Evolutionary conservation across 345 rosid genomes (phyloP), one percentile per base, ranked within the genome.

Genomic region (Salix udensis): DNA sequence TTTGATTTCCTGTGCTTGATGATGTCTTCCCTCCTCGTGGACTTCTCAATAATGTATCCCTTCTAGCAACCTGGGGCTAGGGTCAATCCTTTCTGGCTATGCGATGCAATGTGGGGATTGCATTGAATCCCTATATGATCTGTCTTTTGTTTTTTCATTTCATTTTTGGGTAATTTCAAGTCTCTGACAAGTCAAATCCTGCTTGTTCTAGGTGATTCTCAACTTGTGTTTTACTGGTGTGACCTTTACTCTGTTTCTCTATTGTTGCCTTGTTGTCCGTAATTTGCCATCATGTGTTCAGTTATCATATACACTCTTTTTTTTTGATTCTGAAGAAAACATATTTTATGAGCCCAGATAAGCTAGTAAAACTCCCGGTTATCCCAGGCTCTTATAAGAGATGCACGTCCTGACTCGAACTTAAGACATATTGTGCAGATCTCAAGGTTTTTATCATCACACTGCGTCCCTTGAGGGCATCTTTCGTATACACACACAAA

Each of bases 381-480:
- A 0, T 30, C 0, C 4, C 4, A 3, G 4, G 0, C 4, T 30
- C 31, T 0, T 30, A 30, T 0, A 3, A 30, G 0, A 30, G 31
- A 0, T 30, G 3, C 31, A 30, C 0, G 31, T 30, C 0, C 3
- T 30, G 31, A 30, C 31, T 30, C 4, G 0, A 30, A 30, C 3
- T 30, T 30, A 4, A 30, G 31, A 30, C 0, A 0, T 30, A 4
- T 4, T 2, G 0, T 30, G 31, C 0, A 30, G 0, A 30, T 30
- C 31, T 30, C 31, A 30, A 30, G 4, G 3, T 30, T 30, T 30
- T 30, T 30, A 0, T 0, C 0, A 30, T 30, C 31, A 30, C 4
- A 4, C 0, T 4, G 0, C 31, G 4, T 30, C 31, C 0, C 31
- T 30, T 30, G 31, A 0, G 0, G 4, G 0, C 4, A 34, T 34